Evolutionary conservation across 495 filamentous ascomycete genomes (phyloP), one percentile per base, ranked within the genome.

Genomic region (Amniculicola lignicola): DNA sequence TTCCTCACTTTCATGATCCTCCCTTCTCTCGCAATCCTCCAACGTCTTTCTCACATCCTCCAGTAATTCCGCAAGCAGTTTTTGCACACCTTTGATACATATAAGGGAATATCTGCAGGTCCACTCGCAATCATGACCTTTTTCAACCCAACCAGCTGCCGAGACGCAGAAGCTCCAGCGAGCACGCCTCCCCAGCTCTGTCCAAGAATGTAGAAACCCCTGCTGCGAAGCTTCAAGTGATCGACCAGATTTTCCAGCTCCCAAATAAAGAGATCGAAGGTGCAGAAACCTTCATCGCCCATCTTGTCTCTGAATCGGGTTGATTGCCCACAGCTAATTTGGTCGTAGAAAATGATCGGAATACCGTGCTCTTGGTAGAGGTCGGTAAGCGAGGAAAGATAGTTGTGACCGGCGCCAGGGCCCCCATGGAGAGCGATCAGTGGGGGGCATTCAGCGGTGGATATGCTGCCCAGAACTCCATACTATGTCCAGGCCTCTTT

Each of bases 161-260:
- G 48, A 11, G 69, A 53, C 0, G 73, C 75, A 59, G 67, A 71
- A 3, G 63, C 45, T 3, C 67, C 67, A 2, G 67, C 76, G 0
- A 80, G 63, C 73, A 80, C 76, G 22, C 74, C 78, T 22, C 78
- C 78, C 77, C 78, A 82, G 6, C 65, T 71, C 28, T 76, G 69
- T 4, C 79, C 76, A 3, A 75, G 65, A 0, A 79, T 35, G 49
- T 78, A 67, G 54, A 74, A 77, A 0, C 65, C 53, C 5, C 60
- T 36, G 0, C 56, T 14, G 3, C 48, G 38, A 28, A 80, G 69
- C 0, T 58, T 67, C 0, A 81, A 66, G 18, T 72, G 61, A 11
- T 46, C 25, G 4, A 79, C 51, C 16, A 82, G 57, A 51, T 78
- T 79, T 24, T 77, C 70, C 0, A 80, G 72, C 62, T 82, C 78